phyloP scores from a whole-genome alignment of 163 green algal species.

The Scenedesmus sp. region DNA sequence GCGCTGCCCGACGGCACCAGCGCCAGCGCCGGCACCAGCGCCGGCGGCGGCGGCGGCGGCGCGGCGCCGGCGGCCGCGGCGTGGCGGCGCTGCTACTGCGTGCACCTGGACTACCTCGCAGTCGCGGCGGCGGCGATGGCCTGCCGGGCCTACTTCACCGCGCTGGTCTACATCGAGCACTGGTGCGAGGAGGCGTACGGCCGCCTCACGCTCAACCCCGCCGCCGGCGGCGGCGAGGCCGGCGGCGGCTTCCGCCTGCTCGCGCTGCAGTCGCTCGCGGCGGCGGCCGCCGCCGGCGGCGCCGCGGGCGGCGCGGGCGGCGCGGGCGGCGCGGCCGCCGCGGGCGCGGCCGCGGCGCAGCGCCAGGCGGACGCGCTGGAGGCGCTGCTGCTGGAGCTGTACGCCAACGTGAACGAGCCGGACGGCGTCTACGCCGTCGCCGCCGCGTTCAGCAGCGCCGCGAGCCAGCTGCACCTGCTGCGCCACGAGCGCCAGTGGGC shows the following conservation, averaged over 20 bases:
- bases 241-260: background rate
- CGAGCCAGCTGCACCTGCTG: conserved; percentile 65
- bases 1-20: too few relatives aligned
- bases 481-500: conserved; percentile 79
- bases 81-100: conserved; percentile 74
- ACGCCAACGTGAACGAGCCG: conserved; percentile 71
- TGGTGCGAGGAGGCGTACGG: conserved; percentile 41
- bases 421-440: conserved; percentile 78
- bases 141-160: conserved; percentile 69
- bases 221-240: background rate
- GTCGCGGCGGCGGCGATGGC: conserved; percentile 69
- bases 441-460: conserved; percentile 53
- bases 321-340: background rate
- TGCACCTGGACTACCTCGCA: conserved; percentile 73
- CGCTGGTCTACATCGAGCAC: conserved; percentile 77
- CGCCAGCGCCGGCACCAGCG: too few relatives aligned
- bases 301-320: too few relatives aligned
- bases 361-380: conserved; percentile 43
- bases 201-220: conserved; percentile 24
- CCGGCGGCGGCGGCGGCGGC: too few relatives aligned
- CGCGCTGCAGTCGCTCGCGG: conserved; percentile 10
- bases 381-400: conserved; percentile 70
- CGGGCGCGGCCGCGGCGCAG: background rate
- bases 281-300: background rate
- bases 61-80: background rate